Conservation (phyloP, 257 asterid species). For the Echium plantagineum region DNA sequence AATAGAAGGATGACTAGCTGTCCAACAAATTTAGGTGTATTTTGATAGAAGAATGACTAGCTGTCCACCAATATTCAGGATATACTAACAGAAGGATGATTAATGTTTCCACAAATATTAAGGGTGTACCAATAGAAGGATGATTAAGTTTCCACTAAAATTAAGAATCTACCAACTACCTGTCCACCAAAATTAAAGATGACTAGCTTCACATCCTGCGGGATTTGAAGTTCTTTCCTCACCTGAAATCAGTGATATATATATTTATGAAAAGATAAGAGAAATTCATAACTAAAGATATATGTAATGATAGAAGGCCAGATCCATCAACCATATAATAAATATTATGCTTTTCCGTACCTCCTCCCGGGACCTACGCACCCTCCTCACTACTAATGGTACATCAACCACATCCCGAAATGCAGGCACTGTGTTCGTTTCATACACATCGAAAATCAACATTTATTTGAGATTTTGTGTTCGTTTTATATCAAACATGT, state of each 20-base stretch:
- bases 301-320: neutral
- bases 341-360: constrained; percentile 20
- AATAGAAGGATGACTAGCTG: too few species aligned
- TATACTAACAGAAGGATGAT: constrained; percentile 5
- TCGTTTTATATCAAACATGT: neutral
- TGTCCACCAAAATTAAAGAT: constrained; percentile 99
- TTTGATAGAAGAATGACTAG: constrained; percentile 19
- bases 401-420: constrained; percentile 92
- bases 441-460: neutral
- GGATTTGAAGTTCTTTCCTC: constrained; percentile 73
- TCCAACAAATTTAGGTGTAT: too few species aligned
- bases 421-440: constrained; percentile 72
- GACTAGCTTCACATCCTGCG: constrained; percentile 65
- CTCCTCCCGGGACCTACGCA: constrained; percentile 79
- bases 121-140: constrained; percentile 27
- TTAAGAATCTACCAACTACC: constrained; percentile 24
- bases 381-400: constrained; percentile 91
- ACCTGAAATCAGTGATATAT: constrained; percentile 39
- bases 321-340: neutral
- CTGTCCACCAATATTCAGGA: constrained; percentile 98
- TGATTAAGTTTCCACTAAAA: constrained; percentile 71
- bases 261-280: constrained; percentile 4
- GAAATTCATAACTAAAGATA: neutral
- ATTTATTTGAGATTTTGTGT: neutral
- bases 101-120: constrained; percentile 95